phyloP scores from a whole-genome alignment of 1,284 basidiomycete species.

The Fomitopsis pinicola region DNA sequence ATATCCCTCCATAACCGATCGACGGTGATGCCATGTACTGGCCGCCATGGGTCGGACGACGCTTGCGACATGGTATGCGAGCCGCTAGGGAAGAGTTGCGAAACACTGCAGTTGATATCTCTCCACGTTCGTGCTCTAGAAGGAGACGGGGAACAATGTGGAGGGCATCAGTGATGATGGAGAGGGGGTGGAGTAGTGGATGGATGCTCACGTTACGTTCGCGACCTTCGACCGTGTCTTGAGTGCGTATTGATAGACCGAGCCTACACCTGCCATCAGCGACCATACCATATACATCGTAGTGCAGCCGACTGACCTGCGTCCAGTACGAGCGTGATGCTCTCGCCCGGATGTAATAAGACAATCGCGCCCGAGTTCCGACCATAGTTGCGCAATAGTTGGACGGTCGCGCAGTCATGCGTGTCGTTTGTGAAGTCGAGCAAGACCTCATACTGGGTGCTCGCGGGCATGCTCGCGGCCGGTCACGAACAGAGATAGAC shows the following conservation, averaged over 20 bases:
- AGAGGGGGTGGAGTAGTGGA: not conserved
- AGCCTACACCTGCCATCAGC: conserved; percentile 31
- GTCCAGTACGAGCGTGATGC: conserved; percentile 60
- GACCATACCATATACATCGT: conserved; percentile 3
- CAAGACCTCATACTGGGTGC: conserved; percentile 57
- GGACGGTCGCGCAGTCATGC: conserved; percentile 57
- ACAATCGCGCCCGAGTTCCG: conserved; percentile 49
- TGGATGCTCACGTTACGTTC: conserved; percentile 57
- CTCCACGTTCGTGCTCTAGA: conserved; percentile 61
- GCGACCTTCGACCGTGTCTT: conserved; percentile 62
- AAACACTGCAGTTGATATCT: conserved; percentile 56
- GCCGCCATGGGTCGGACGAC: conserved; percentile 26
- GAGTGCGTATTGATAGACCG: conserved; percentile 62
- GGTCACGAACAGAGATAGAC: conserved; percentile 10
- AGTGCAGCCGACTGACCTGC: conserved; percentile 30
- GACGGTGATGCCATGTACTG: conserved; percentile 53
- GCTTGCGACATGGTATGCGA: conserved; percentile 26
- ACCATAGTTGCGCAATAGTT: conserved; percentile 62
- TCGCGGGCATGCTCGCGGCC: conserved; percentile 37
- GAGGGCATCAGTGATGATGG: not conserved
- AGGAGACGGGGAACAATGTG: not conserved
- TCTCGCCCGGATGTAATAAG: conserved; percentile 58
- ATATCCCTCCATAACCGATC: conserved; percentile 65
- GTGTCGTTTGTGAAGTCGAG: conserved; percentile 70
- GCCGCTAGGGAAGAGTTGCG: conserved; percentile 49